Evolutionary conservation across 768 basidiomycete species (phyloP).

Genomic region (Sporobolomyces pararoseus): DNA sequence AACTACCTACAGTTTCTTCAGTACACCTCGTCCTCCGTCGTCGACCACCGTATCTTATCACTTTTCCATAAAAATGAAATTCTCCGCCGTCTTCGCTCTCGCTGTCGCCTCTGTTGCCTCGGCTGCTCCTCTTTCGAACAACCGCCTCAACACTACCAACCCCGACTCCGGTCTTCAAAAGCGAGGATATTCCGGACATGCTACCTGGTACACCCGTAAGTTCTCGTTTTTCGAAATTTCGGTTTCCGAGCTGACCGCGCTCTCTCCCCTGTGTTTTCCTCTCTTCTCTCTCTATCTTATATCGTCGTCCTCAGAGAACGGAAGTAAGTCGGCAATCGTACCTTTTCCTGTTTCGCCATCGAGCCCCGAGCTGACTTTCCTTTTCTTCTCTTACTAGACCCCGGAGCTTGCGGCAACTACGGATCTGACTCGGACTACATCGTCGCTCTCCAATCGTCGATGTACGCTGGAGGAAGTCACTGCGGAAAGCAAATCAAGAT

Average conservation of each 20-base stretch:
- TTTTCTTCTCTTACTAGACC: too few species aligned
- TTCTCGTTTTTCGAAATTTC: not conserved
- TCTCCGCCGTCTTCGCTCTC: slow-evolving; percentile 7
- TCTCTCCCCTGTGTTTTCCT: not conserved
- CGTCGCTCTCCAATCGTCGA: slow-evolving; percentile 55
- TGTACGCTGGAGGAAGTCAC: slow-evolving; percentile 53
- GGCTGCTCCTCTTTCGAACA: slow-evolving; percentile 34
- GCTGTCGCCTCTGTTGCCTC: slow-evolving; percentile 24
- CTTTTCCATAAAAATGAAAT: not conserved
- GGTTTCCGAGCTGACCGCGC: not conserved
- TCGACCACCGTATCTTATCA: too few species aligned
- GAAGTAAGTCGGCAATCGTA: too few species aligned
- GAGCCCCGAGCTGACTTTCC: not conserved
- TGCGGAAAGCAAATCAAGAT: slow-evolving; percentile 34
- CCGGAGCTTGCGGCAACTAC: slow-evolving; percentile 73
- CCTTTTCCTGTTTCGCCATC: not conserved
- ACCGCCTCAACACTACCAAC: not conserved
- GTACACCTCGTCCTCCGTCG: too few species aligned
- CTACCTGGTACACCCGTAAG: slow-evolving; percentile 59
- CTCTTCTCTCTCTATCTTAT: not conserved
- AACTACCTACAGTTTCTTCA: too few species aligned
- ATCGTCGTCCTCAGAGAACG: not conserved
- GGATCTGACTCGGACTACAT: slow-evolving; percentile 56
- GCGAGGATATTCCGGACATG: slow-evolving; percentile 47
- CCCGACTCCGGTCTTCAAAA: not conserved